Evolutionary conservation across 176 grass and related monocot species (phyloP), one percentile per base, ranked within the genome.

Genomic region (Poa pratensis): DNA sequence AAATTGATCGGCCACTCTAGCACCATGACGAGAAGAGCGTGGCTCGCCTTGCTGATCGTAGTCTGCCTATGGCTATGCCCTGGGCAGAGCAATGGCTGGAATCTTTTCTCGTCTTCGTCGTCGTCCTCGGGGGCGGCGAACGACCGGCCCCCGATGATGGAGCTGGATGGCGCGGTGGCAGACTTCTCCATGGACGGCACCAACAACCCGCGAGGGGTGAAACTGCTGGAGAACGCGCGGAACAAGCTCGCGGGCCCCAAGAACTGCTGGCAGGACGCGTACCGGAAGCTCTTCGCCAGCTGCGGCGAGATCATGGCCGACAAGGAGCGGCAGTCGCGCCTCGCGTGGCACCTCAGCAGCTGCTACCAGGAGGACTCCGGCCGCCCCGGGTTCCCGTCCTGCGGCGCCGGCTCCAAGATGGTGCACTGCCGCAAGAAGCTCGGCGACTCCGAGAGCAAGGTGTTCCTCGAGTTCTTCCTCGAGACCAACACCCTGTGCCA

Each of bases 301-400:
- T 99, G 96, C 80, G 71, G 76, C 28, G 93, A 89, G 5, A 96
- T 99, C 86, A 91, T 99, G 78, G 88, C 88, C 26, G 88, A 96
- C 62, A 94, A 95, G 77, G 96, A 99, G 86, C 90, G 48, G 78
- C 91, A 93, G 27, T 90, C 90, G 26, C 84, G 93, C 75, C 64
- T 99, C 0, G 93, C 96, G 12, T 99, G 96, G 96, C 88, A 92
- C 34, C 91, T 99, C 18, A 94, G 91, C 84, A 88, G 79, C 78
- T 99, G 96, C 86, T 99, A 92, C 43, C 91, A 94, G 79, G 88
- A 92, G 78, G 96, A 99, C 40, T 99, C 96, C 0, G 96, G 96
- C n/a, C 79, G 90, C 3, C 60, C 83, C 0, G 3, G 62, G 1
- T 92, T 99, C 26, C 91, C 96, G 17, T 50, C 61, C 39, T 99